These are phyloP conservation scores for Diaporthe eres DNA, from an alignment of 2,329 filamentous ascomycete genomes.

Conservation along the genomic window DNA sequence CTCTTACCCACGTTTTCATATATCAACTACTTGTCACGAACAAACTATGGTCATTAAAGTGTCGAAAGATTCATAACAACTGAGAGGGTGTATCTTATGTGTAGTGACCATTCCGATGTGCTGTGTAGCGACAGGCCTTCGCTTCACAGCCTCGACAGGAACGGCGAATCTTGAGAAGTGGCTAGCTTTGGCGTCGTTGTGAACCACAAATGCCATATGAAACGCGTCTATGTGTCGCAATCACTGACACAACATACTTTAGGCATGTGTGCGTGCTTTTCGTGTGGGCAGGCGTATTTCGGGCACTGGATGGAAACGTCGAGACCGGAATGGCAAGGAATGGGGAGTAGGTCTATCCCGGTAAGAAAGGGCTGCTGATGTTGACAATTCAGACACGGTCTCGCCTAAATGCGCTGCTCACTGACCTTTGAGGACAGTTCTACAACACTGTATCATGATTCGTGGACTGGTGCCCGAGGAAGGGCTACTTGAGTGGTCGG, in stretches of 20 bases:
- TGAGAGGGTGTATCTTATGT: background rate
- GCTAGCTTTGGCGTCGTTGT: background rate
- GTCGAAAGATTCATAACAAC: background rate
- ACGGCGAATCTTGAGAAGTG: background rate
- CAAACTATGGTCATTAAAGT: background rate
- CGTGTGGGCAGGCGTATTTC: background rate
- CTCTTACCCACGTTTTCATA: background rate
- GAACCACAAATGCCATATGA: background rate
- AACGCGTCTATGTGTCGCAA: too few relatives aligned
- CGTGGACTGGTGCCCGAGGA: conserved; percentile 44
- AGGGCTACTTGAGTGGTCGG: conserved; percentile 46
- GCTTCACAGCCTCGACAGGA: background rate
- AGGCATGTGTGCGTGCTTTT: too few relatives aligned
- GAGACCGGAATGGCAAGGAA: background rate
- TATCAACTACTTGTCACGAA: too few relatives aligned
- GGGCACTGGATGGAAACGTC: background rate
- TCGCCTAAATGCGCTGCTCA: background rate
- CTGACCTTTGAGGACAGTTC: too few relatives aligned
- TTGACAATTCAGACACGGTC: background rate
- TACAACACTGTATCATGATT: conserved; percentile 46
- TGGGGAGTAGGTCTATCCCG: conserved; percentile 7
- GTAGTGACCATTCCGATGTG: background rate
- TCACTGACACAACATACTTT: too few relatives aligned
- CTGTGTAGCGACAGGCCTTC: background rate
- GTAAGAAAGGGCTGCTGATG: background rate